phyloP scores from a whole-genome alignment of 164 flowering plant genomes.

The Nymphaea thermarum region DNA sequence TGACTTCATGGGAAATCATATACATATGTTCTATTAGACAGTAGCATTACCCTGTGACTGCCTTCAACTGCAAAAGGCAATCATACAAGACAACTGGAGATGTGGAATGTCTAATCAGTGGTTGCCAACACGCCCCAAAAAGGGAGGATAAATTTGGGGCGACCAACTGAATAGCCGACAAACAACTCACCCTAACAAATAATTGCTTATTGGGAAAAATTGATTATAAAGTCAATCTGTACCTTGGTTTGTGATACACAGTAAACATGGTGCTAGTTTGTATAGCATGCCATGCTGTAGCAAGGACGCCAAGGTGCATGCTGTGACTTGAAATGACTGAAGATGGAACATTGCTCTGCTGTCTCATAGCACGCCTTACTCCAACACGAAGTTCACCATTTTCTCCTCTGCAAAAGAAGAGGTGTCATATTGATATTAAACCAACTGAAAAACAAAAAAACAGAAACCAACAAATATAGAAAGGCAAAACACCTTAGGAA shows the following conservation, averaged over 20 bases:
- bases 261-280: slow-evolving; percentile 40
- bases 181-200: too few relatives aligned
- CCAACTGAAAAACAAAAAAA: neutral
- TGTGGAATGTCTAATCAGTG: too few relatives aligned
- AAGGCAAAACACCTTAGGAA: slow-evolving; percentile 55
- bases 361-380: slow-evolving; percentile 92
- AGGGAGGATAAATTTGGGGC: too few relatives aligned
- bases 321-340: slow-evolving; percentile 33
- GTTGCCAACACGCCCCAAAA: too few relatives aligned
- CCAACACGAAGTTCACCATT: slow-evolving; percentile 95
- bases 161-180: too few relatives aligned
- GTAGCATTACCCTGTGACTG: too few relatives aligned
- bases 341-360: slow-evolving; percentile 79
- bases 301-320: slow-evolving; percentile 63
- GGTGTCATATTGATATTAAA: neutral
- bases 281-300: slow-evolving; percentile 91
- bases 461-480: neutral
- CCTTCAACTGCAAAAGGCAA: too few relatives aligned
- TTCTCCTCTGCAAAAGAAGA: slow-evolving; percentile 28
- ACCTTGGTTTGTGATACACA: slow-evolving; percentile 95
- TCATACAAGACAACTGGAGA: too few relatives aligned
- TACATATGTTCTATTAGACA: too few relatives aligned
- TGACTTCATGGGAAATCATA: too few relatives aligned
- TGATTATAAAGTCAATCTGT: neutral
- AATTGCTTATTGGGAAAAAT: too few relatives aligned